Conservation (phyloP, 768 basidiomycete species). For the Daedaleopsis nitida region DNA sequence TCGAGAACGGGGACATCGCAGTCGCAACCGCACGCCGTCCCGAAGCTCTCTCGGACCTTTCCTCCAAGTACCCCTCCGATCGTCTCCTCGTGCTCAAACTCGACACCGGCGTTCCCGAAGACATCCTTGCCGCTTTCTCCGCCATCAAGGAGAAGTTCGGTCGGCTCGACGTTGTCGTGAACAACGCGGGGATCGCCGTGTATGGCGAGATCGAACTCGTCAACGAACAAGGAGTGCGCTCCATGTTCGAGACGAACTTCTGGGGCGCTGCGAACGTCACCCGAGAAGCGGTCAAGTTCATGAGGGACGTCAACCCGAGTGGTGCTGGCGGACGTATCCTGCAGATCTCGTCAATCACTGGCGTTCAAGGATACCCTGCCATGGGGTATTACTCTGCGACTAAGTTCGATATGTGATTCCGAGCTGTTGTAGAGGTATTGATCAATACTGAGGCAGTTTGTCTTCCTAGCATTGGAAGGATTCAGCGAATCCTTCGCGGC, state of each 20-base stretch:
- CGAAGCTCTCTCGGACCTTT: conserved; percentile 16
- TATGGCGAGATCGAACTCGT: conserved; percentile 30
- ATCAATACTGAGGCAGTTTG: neutral
- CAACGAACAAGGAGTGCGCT: conserved; percentile 29
- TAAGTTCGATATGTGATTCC: conserved; percentile 7
- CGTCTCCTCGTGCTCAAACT: conserved; percentile 32
- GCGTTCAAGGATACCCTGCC: neutral
- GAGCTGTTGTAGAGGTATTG: neutral
- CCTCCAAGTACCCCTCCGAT: conserved; percentile 11
- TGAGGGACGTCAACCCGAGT: conserved; percentile 29
- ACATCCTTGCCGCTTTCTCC: conserved; percentile 24
- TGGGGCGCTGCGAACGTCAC: conserved; percentile 33
- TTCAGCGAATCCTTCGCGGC: conserved; percentile 2
- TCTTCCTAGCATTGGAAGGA: conserved; percentile 11
- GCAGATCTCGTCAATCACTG: conserved; percentile 10
- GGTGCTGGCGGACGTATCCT: conserved; percentile 14
- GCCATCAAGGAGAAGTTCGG: conserved; percentile 29
- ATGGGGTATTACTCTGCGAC: conserved; percentile 9
- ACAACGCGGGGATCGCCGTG: conserved; percentile 34
- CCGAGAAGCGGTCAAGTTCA: conserved; percentile 30
- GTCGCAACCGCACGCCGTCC: conserved; percentile 24
- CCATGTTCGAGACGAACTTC: conserved; percentile 36
- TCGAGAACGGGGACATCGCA: conserved; percentile 22
- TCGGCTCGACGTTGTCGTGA: conserved; percentile 36
- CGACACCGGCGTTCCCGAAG: conserved; percentile 31